Conservation (phyloP, 176 grass and related monocot species). For the Secale cereale region DNA sequence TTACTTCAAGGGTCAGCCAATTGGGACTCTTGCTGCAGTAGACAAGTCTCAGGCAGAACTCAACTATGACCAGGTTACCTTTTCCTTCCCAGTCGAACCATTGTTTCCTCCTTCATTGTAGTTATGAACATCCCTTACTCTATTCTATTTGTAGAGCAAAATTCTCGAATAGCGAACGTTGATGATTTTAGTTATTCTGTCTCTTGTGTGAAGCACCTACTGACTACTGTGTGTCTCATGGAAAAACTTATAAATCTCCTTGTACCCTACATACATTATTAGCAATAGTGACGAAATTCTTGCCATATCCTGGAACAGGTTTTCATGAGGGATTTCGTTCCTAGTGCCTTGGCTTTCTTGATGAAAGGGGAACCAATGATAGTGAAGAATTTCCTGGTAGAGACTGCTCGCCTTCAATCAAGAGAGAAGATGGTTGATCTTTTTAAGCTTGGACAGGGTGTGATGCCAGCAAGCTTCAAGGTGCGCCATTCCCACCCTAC, state of each 20-base stretch:
- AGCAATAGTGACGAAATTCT: slow-evolving; percentile 2
- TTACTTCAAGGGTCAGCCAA: slow-evolving; percentile 59
- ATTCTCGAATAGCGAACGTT: slow-evolving; percentile 9
- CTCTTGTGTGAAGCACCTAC: slow-evolving; percentile 4
- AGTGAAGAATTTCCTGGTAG: slow-evolving; percentile 83
- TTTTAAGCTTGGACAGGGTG: slow-evolving; percentile 78
- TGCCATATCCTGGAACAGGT: slow-evolving; percentile 45
- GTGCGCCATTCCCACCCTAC: slow-evolving; percentile 43
- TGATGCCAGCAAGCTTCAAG: slow-evolving; percentile 94
- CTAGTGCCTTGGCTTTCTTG: slow-evolving; percentile 78
- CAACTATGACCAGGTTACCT: slow-evolving; percentile 87
- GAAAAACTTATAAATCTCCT: background rate
- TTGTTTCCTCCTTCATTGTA: background rate
- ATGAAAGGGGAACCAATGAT: slow-evolving; percentile 63
- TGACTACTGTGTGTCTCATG: background rate
- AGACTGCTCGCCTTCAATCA: slow-evolving; percentile 77
- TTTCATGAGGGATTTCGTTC: slow-evolving; percentile 95
- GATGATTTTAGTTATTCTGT: background rate
- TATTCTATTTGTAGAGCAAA: background rate
- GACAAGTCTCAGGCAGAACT: slow-evolving; percentile 73
- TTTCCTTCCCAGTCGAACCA: slow-evolving; percentile 25
- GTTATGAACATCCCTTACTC: background rate
- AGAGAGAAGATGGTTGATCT: slow-evolving; percentile 73
- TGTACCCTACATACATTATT: slow-evolving; percentile 17
- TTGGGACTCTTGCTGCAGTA: slow-evolving; percentile 84